These are phyloP conservation scores for Podospora fimiseda DNA, from an alignment of 495 filamentous ascomycete genomes.

Conservation along the genomic window DNA sequence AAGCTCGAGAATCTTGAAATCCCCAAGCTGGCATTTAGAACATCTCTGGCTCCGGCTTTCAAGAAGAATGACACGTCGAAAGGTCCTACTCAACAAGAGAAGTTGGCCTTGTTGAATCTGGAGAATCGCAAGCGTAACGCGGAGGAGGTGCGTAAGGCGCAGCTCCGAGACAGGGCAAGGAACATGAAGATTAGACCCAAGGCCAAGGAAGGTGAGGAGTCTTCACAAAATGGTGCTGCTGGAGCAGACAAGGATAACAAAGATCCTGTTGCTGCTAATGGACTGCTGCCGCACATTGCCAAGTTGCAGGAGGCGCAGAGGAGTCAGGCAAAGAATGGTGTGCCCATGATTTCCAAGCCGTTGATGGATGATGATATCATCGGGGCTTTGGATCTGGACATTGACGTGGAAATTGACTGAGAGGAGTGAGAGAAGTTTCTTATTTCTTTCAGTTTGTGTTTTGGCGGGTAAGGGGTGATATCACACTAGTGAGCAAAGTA, in stretches of 20 bases:
- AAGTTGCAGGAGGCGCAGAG: slow-evolving; percentile 53
- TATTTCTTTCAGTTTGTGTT: too few species aligned
- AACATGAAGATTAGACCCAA: slow-evolving; percentile 57
- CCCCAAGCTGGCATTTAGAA: slow-evolving; percentile 64
- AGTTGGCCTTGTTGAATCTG: slow-evolving; percentile 66
- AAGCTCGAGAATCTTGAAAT: slow-evolving; percentile 62
- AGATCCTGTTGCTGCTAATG: slow-evolving; percentile 21
- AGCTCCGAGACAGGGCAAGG: slow-evolving; percentile 66
- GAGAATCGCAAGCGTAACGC: slow-evolving; percentile 73
- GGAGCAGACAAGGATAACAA: too few species aligned
- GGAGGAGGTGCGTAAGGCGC: slow-evolving; percentile 76
- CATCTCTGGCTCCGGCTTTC: slow-evolving; percentile 44
- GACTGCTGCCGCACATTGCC: slow-evolving; percentile 39
- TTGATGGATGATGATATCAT: slow-evolving; percentile 83
- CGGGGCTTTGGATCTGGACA: slow-evolving; percentile 70
- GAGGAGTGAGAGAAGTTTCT: neutral
- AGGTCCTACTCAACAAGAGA: slow-evolving; percentile 57
- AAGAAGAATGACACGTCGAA: slow-evolving; percentile 37
- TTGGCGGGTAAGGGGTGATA: too few species aligned
- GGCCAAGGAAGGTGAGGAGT: slow-evolving; percentile 29
- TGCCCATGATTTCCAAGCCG: slow-evolving; percentile 60
- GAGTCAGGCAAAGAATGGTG: slow-evolving; percentile 48
- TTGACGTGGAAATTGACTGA: slow-evolving; percentile 63
- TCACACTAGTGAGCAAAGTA: too few species aligned
- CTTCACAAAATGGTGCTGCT: slow-evolving; percentile 25